A percentile compares a stretch with the other conserved stretches of the same genome.
These are phyloP conservation scores for Colletotrichum simmondsii DNA, from an alignment of 2,329 filamentous ascomycete species.

Conservation along the genomic window DNA sequence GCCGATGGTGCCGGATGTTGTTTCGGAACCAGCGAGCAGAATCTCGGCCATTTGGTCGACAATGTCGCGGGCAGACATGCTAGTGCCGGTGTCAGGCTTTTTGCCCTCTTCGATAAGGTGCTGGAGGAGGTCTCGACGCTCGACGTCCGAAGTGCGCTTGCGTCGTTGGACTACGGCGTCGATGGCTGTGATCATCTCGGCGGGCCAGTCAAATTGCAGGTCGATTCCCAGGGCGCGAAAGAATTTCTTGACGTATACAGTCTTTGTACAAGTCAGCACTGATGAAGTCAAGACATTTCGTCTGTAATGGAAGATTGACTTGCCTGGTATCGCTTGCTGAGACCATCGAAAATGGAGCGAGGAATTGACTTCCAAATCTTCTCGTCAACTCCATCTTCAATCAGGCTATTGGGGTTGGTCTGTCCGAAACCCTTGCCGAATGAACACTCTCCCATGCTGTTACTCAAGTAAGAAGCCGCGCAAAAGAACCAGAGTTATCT, in stretches of 20 bases:
- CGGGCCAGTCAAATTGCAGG: conserved; percentile 28
- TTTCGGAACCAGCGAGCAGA: conserved; percentile 42
- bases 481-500: not conserved
- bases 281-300: not conserved
- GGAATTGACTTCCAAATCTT: conserved; percentile 28
- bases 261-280: not conserved
- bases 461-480: rapidly evolving
- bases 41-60: conserved; percentile 36
- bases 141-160: conserved; percentile 15
- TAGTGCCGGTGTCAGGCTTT: conserved; percentile 31
- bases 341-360: conserved; percentile 29
- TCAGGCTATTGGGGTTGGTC: conserved; percentile 37
- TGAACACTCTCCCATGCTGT: conserved; percentile 40
- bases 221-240: conserved; percentile 13
- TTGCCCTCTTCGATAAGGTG: conserved; percentile 33
- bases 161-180: conserved; percentile 30
- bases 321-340: conserved; percentile 31
- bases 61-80: conserved; percentile 35
- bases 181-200: conserved; percentile 31
- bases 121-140: conserved; percentile 27
- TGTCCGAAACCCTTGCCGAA: conserved; percentile 42
- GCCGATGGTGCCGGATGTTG: conserved; percentile 40
- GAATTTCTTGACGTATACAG: conserved; percentile 30
- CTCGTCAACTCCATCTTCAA: conserved; percentile 28
- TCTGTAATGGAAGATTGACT: not conserved